Base-by-base conservation (phyloP, 1,139 yeast genomes). In the Zygosaccharomyces sapae region DNA sequence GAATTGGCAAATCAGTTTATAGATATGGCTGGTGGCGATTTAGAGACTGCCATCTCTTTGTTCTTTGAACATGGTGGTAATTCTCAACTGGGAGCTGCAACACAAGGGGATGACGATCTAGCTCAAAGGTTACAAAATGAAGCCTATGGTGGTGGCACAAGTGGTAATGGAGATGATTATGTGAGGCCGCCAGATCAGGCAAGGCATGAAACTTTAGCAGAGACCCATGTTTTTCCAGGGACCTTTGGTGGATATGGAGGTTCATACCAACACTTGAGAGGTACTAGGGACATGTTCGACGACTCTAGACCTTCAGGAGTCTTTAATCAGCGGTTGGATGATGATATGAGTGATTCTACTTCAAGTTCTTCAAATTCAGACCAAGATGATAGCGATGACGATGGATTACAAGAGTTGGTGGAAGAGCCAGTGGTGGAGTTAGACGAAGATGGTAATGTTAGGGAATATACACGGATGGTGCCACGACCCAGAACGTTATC, bases 21-120 rank as follows among this genome's bases (percentile, higher is more conserved):
- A 40, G 90, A 84, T 27, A 81, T 90, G 69, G 78, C 94, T 7
- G 90, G 83, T 44, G 82, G 83, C 48, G 81, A 88, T 62, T 66
- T 92, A 40, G 96, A 90, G 52, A 78, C 81, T 25, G 98, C 98
- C 0, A 87, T 94, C 5, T 80, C 90, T 8, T 70, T 94, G 43
- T 94, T 71, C 67, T 82, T 86, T 72, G 98, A 94, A 62, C 77
- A 80, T 47, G 88, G 87, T 24, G 77, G 70, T 2, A 54, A 52
- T 34, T 47, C 61, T 1, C 56, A 55, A 30, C 37, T 52, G 18
- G 48, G 44, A 12, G 43, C 38, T 19, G 41, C 47, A n/a, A 59
- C 55, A 8, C 57, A 63, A 9, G 69, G 70, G 30, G 94, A 84
- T 62, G 85, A 73, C 36, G 81, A 75, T 38, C 52, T 80, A 48